phyloP scores from a whole-genome alignment of 306 rosid genomes.

The Neltuma alba region DNA sequence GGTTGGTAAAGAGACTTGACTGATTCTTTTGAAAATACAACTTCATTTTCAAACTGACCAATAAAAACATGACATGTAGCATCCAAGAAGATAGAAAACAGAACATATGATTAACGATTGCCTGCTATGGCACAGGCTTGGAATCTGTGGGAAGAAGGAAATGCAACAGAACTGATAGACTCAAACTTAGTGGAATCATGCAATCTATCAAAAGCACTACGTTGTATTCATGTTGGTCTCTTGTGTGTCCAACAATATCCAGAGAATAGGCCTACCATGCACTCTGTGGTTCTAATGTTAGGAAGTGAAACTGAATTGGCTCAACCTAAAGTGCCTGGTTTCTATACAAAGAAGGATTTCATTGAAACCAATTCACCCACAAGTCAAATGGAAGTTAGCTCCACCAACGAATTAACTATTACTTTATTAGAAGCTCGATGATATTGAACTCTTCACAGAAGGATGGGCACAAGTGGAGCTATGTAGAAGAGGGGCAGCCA shows the following conservation, averaged over 20 bases:
- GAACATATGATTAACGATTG: neutral
- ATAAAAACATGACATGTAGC: too few species aligned
- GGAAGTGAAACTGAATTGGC: slow-evolving; percentile 46
- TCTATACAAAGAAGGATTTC: slow-evolving; percentile 12
- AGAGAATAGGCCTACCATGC: slow-evolving; percentile 43
- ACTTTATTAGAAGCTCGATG: slow-evolving; percentile 39
- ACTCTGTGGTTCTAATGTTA: slow-evolving; percentile 51
- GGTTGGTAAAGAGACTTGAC: too few species aligned
- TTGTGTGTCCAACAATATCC: slow-evolving; percentile 56
- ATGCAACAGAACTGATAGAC: slow-evolving; percentile 49
- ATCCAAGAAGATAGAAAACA: too few species aligned
- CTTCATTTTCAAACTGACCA: too few species aligned
- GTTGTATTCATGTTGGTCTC: slow-evolving; percentile 57
- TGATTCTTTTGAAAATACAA: too few species aligned
- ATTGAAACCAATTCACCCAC: neutral
- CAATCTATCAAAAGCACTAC: slow-evolving; percentile 33
- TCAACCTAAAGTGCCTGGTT: slow-evolving; percentile 59
- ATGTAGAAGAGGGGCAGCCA: neutral
- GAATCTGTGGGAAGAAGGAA: slow-evolving; percentile 55
- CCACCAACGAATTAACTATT: slow-evolving; percentile 31
- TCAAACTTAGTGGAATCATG: slow-evolving; percentile 31
- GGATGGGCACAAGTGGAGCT: neutral
- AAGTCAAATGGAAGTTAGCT: slow-evolving; percentile 27
- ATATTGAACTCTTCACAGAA: neutral
- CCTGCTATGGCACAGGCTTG: slow-evolving; percentile 47